phyloP scores from a whole-genome alignment of 257 asterid species.

The Cruciata laevipes region DNA sequence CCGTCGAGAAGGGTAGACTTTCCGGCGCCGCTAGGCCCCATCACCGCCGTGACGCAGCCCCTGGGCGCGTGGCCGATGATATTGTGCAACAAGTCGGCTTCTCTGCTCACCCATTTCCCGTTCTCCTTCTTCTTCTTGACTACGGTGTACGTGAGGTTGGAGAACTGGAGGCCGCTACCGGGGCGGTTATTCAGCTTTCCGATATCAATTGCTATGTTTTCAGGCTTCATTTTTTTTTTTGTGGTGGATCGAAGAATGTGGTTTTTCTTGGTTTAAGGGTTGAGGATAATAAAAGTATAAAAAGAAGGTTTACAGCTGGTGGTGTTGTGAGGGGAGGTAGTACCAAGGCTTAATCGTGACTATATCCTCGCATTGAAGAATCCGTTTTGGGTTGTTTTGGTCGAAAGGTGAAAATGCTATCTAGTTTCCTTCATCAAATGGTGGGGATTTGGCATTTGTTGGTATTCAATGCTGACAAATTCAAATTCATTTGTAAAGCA shows the following conservation, averaged over 20 bases:
- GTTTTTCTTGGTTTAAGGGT: not conserved
- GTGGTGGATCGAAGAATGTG: not conserved
- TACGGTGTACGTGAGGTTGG: slow-evolving; percentile 55
- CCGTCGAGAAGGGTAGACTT: slow-evolving; percentile 75
- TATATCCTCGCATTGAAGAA: slow-evolving; percentile 33
- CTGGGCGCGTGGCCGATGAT: slow-evolving; percentile 76
- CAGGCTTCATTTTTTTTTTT: slow-evolving; percentile 22
- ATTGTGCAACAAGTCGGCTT: slow-evolving; percentile 51
- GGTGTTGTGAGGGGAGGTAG: slow-evolving; percentile 28
- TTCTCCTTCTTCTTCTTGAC: slow-evolving; percentile 41
- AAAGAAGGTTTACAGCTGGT: slow-evolving; percentile 24
- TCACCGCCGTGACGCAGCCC: slow-evolving; percentile 74
- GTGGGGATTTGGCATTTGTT: not conserved
- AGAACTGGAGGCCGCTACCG: slow-evolving; percentile 60
- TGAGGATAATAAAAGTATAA: slow-evolving; percentile 20
- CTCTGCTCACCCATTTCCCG: slow-evolving; percentile 59
- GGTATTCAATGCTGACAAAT: slow-evolving; percentile 8
- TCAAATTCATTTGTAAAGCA: not conserved
- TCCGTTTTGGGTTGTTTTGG: slow-evolving; percentile 34
- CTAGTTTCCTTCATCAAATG: slow-evolving; percentile 45
- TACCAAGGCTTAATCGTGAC: slow-evolving; percentile 29
- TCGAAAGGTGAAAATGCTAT: slow-evolving; percentile 17
- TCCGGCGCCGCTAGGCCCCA: slow-evolving; percentile 96
- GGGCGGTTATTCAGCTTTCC: slow-evolving; percentile 40
- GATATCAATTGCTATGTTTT: slow-evolving; percentile 35